Evolutionary conservation across 2,329 filamentous ascomycete genomes (phyloP).

Genomic region (Calonectria naviculata): DNA sequence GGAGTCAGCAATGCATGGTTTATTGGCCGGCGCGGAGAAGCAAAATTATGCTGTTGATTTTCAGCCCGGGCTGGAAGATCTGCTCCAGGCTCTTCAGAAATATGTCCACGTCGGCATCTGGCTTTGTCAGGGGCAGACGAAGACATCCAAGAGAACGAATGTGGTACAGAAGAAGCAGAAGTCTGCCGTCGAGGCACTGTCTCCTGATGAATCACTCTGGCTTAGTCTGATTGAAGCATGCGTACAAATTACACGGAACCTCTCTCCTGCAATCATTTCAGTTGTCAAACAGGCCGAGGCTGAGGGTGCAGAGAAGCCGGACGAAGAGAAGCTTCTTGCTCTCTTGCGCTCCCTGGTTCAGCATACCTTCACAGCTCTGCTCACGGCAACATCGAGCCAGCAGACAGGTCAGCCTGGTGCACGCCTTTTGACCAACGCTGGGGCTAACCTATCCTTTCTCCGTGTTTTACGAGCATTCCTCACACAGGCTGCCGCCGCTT

Average conservation of each 20-base stretch:
- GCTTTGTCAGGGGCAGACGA: constrained; percentile 90
- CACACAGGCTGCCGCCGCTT: constrained; percentile 81
- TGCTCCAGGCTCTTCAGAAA: constrained; percentile 84
- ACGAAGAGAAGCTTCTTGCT: constrained; percentile 70
- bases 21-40: constrained; percentile 72
- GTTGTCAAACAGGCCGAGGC: constrained; percentile 40
- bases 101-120: constrained; percentile 95
- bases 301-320: constrained; percentile 49
- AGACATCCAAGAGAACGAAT: constrained; percentile 61
- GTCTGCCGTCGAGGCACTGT: constrained; percentile 55
- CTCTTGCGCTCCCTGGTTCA: constrained; percentile 86
- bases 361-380: constrained; percentile 87
- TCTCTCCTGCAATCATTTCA: constrained; percentile 66
- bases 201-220: constrained; percentile 68
- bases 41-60: constrained; percentile 62
- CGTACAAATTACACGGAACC: constrained; percentile 71
- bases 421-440: constrained; percentile 50
- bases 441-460: constrained; percentile 81
- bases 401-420: constrained; percentile 45
- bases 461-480: constrained; percentile 91
- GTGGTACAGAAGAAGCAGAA: constrained; percentile 63
- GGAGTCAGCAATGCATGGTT: constrained; percentile 79
- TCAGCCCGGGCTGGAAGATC: constrained; percentile 75
- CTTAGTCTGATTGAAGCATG: constrained; percentile 69
- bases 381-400: constrained; percentile 76